Evolutionary conservation across 2,329 filamentous ascomycete species (phyloP).

Genomic region (Metarhizium robertsii): DNA sequence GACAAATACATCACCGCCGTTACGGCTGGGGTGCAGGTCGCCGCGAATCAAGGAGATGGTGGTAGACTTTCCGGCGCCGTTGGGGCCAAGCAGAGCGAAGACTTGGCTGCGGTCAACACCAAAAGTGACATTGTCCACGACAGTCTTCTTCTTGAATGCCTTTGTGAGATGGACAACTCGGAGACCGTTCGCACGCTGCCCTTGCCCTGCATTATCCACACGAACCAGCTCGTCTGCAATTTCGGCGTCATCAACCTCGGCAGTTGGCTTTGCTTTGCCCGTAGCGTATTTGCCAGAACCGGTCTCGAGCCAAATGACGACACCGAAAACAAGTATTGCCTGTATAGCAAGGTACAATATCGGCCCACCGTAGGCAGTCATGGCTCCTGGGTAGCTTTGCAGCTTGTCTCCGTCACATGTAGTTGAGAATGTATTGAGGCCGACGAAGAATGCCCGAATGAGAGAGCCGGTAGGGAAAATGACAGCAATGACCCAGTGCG

Average conservation of each 20-base stretch:
- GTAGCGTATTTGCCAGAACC: constrained; percentile 54
- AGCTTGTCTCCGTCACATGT: constrained; percentile 58
- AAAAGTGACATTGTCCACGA: constrained; percentile 81
- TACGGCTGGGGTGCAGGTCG: constrained; percentile 64
- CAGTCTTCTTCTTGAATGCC: constrained; percentile 63
- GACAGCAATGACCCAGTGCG: constrained; percentile 69
- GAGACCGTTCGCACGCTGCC: constrained; percentile 50
- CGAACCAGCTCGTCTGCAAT: constrained; percentile 55
- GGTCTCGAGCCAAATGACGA: constrained; percentile 73
- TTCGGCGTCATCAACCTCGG: constrained; percentile 47
- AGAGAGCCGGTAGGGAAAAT: constrained; percentile 70
- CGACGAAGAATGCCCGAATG: constrained; percentile 63
- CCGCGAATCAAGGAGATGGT: constrained; percentile 84
- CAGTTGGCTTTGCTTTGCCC: constrained; percentile 21
- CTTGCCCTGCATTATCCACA: constrained; percentile 33
- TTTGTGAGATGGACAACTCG: constrained; percentile 76
- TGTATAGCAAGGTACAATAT: constrained; percentile 78
- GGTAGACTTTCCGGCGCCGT: constrained; percentile 85
- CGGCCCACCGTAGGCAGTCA: constrained; percentile 71
- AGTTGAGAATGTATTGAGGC: constrained; percentile 75
- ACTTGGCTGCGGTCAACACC: constrained; percentile 74
- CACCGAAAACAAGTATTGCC: constrained; percentile 56
- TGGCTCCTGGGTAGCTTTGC: constrained; percentile 57
- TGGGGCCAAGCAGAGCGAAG: constrained; percentile 82
- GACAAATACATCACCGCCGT: constrained; percentile 72